Evolutionary conservation across 1,139 yeast species (phyloP).

Genomic region (Debaryomycetaceae sp.): DNA sequence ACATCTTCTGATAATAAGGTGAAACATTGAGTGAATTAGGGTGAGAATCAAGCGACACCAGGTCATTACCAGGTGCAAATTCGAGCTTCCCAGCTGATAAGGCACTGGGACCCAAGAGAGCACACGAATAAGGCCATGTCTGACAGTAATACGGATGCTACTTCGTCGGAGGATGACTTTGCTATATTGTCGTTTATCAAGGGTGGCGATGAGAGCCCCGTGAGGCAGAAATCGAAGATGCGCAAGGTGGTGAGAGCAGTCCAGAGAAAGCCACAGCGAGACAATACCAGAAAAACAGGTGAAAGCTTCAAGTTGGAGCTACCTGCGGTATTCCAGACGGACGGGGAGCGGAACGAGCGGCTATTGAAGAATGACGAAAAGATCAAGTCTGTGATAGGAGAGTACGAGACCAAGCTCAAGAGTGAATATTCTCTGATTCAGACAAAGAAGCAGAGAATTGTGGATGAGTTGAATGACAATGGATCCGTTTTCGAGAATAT

Average conservation of each 20-base stretch:
- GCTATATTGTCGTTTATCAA: slow-evolving; percentile 2
- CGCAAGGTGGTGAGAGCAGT: neutral
- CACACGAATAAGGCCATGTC: neutral
- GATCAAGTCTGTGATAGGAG: slow-evolving; percentile 14
- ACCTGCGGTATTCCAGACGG: slow-evolving; percentile 24
- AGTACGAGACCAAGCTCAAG: slow-evolving; percentile 11
- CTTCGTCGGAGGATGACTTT: slow-evolving; percentile 4
- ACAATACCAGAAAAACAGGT: slow-evolving; percentile 1
- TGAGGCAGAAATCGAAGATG: neutral
- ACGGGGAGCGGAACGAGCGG: slow-evolving; percentile 22
- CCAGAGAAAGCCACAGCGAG: neutral
- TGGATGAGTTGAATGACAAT: slow-evolving; percentile 5
- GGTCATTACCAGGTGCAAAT: neutral
- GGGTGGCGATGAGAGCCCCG: neutral
- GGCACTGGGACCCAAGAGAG: neutral
- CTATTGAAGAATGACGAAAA: slow-evolving; percentile 14
- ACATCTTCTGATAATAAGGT: too few relatives aligned
- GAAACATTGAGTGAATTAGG: too few relatives aligned
- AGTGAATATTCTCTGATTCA: slow-evolving; percentile 2
- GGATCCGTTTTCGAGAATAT: neutral
- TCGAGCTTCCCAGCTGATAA: too few relatives aligned
- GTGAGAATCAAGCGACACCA: too few relatives aligned
- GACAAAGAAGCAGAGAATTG: slow-evolving; percentile 1
- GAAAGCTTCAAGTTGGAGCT: slow-evolving; percentile 19
- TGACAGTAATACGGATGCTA: neutral